A percentile compares a stretch with the other conserved stretches of the same genome.
Conservation (phyloP, 2,329 filamentous ascomycete genomes). For the Conoideocrella luteorostrata region DNA sequence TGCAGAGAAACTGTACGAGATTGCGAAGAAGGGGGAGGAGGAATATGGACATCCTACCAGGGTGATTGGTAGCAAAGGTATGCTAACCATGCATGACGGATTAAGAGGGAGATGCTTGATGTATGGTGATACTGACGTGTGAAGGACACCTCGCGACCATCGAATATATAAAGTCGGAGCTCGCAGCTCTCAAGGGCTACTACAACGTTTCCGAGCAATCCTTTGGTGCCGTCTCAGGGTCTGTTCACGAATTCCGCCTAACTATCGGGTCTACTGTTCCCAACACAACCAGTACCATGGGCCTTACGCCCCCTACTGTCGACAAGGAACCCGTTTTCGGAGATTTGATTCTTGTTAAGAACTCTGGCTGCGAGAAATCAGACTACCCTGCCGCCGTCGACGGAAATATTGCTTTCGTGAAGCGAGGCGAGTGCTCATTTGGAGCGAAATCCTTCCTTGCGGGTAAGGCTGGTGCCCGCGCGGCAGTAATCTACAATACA, state of each 20-base stretch:
- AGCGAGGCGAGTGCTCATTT: slow-evolving; percentile 65
- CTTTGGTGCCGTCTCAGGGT: slow-evolving; percentile 56
- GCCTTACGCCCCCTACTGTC: slow-evolving; percentile 60
- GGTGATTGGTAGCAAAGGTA: slow-evolving; percentile 62
- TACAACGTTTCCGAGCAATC: slow-evolving; percentile 57
- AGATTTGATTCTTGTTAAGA: slow-evolving; percentile 52
- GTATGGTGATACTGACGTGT: slow-evolving; percentile 2
- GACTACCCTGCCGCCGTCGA: slow-evolving; percentile 56
- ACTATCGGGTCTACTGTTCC: slow-evolving; percentile 48
- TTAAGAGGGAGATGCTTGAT: too few relatives aligned
- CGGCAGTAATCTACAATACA: slow-evolving; percentile 70
- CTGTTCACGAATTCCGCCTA: slow-evolving; percentile 52
- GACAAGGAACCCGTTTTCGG: slow-evolving; percentile 53
- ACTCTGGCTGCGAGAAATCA: slow-evolving; percentile 54
- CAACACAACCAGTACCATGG: slow-evolving; percentile 49
- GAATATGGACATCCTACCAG: slow-evolving; percentile 64
- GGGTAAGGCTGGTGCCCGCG: slow-evolving; percentile 61
- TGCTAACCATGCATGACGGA: neutral
- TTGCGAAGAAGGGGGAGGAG: slow-evolving; percentile 51
- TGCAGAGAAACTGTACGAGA: slow-evolving; percentile 54
- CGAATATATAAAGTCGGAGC: slow-evolving; percentile 52
- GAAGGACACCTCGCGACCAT: slow-evolving; percentile 58
- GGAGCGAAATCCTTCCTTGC: slow-evolving; percentile 64
- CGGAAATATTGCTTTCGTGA: slow-evolving; percentile 64
- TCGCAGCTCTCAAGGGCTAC: slow-evolving; percentile 51